Base-by-base conservation (phyloP, 140 eudicot species). In the Ambrosia hybrid region DNA sequence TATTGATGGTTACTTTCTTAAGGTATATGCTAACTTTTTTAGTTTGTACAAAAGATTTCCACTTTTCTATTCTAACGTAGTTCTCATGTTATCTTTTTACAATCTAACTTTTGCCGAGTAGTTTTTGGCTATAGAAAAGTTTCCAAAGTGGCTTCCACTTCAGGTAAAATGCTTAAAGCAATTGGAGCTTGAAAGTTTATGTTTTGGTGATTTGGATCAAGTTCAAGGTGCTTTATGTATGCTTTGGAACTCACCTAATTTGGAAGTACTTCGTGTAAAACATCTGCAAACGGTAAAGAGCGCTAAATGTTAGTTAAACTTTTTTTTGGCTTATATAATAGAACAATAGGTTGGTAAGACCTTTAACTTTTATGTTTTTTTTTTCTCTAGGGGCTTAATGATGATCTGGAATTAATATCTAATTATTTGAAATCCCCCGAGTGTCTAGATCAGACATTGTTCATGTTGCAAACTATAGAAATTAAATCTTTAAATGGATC, bases 171-270 rank as follows among this genome's bases (percentile, higher is more conserved):
- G 26, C 26, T 21, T 21, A 21, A 21, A 21, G 26, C 26, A 21
- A 21, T 4, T 51, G 55, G 0, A 1, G 34, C 33, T 73, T 3
- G 0, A 5, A 2, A 6, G 6, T 12, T 36, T 39, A 6, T 16
- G 17, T 15, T 16, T 37, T 37, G n/a, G 16, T 38, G 65, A 63
- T 74, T 53, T 64, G 72, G 65, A 74, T 36, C 72, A 51, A 52
- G 56, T 74, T 16, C 33, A 37, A 10, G 26, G 26, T 21, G 26
- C 26, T 21, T 21, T 21, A 21, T 21, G 26, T 21, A 21, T 21
- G 26, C 26, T 70, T 37, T 66, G 41, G 12, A 70, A 11, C 66
- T 70, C 75, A 0, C 75, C 66, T 1, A 38, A 55, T 4, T 14
- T 70, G 10, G 56, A 16, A 55, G 17, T 0, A 2, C n/a, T 70